Evolutionary conservation across 129 eudicot species (phyloP).

Genomic region (Artemisia annua): DNA sequence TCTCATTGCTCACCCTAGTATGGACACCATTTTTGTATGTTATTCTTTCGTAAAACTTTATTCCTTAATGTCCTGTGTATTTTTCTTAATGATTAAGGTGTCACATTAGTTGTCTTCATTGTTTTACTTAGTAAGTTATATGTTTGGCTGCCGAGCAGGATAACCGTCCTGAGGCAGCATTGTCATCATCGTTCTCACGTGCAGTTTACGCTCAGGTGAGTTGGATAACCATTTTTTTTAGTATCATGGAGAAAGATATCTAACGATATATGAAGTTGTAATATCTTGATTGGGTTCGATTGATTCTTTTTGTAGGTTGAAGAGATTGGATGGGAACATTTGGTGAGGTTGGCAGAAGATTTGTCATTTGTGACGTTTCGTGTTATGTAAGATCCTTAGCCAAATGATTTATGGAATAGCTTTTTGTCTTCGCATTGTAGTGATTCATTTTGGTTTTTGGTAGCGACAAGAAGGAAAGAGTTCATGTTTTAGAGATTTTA

Average conservation of each 20-base stretch:
- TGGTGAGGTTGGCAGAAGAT: constrained; percentile 59
- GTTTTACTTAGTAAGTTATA: constrained; percentile 1
- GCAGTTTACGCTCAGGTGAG: constrained; percentile 63
- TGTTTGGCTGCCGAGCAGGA: constrained; percentile 23
- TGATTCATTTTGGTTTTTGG: neutral
- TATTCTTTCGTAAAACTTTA: neutral
- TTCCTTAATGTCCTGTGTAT: too few relatives aligned
- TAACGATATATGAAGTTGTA: neutral
- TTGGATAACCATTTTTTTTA: neutral
- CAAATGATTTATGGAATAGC: neutral
- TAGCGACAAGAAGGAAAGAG: constrained; percentile 76
- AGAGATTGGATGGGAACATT: constrained; percentile 90
- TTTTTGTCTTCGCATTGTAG: neutral
- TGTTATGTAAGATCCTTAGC: constrained; percentile 39
- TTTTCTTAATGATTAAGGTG: too few relatives aligned
- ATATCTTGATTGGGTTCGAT: neutral
- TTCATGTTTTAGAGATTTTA: constrained; percentile 62
- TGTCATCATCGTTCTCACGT: constrained; percentile 50
- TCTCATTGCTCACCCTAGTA: constrained; percentile 17
- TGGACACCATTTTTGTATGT: constrained; percentile 14
- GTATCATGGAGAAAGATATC: neutral
- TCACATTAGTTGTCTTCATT: neutral
- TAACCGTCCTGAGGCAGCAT: constrained; percentile 31
- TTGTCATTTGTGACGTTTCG: constrained; percentile 62
- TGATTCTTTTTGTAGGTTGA: constrained; percentile 51